Evolutionary conservation across 2,329 filamentous ascomycete species (phyloP).

Genomic region (Arthrobotrys sphaeroides): DNA sequence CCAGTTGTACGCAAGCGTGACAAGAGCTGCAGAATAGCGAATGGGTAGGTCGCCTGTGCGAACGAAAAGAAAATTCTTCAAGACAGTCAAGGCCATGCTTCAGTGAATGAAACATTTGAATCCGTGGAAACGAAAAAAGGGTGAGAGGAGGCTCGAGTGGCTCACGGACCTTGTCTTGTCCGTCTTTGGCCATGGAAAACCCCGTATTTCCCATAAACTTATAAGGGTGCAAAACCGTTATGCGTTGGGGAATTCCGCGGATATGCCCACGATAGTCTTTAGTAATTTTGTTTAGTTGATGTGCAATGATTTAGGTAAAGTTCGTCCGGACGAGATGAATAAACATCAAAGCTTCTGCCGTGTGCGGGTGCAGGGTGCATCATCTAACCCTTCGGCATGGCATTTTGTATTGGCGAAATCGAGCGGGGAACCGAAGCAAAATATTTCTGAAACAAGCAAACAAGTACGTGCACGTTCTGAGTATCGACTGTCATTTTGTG

Average conservation of each 20-base stretch:
- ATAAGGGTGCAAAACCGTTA: conserved; percentile 16
- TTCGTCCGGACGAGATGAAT: neutral
- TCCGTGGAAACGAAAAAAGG: conserved; percentile 6
- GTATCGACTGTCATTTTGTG: neutral
- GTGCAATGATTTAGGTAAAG: conserved; percentile 44
- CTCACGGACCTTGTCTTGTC: conserved; percentile 34
- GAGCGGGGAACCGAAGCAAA: conserved; percentile 1
- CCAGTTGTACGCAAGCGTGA: conserved; percentile 45
- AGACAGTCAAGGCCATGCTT: neutral
- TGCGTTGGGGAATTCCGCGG: conserved; percentile 34
- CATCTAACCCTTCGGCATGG: neutral
- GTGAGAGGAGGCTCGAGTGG: conserved; percentile 15
- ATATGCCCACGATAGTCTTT: neutral
- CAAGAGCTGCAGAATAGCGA: conserved; percentile 45
- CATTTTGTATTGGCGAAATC: conserved; percentile 10
- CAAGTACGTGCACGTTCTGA: neutral
- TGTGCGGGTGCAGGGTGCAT: conserved; percentile 27
- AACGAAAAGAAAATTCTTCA: neutral
- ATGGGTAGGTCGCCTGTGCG: neutral
- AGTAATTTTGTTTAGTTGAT: conserved; percentile 16
- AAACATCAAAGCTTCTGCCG: conserved; percentile 30
- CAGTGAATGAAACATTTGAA: conserved; percentile 17
- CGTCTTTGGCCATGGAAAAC: conserved; percentile 12
- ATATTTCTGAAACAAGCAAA: conserved; percentile 41
- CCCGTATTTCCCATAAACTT: conserved; percentile 3